Evolutionary conservation across 805 yeast species (phyloP), one percentile per base, ranked within the genome.

Genomic region (Maudiozyma turicensis): DNA sequence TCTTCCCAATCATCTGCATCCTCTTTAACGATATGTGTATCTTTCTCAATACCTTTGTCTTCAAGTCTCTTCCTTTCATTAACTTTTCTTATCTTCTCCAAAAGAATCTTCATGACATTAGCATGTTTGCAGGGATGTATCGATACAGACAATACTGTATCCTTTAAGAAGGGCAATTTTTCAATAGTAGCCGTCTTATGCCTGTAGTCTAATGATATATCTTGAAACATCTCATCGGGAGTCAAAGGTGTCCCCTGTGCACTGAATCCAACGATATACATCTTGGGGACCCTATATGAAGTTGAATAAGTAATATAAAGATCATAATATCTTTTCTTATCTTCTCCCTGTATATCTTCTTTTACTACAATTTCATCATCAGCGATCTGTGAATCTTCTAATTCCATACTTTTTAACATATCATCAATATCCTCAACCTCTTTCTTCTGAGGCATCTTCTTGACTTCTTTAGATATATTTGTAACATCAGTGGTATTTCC

Each of bases 61-160:
- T 79, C 72, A 8, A 74, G 75, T 38, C 72, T 55, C 58, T 62
- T 54, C 57, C 66, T 35, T 57, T 61, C 62, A 49, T 72, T 70
- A 10, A 77, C 79, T n/a, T 68, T 60, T 32, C 78, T 78, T 1
- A 95, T 88, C 52, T 82, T 73, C 50, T 80, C 84, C 76, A 93
- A 80, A 53, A 93, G 71, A 42, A 89, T 84, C 58, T 80, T 82
- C 99, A 93, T 93, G 20, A 93, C 99, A 39, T 84, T 80, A 1
- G 98, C 90, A 65, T 93, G 99, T 56, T 84, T 82, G 64, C 99
- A 93, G 1, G 99, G 99, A 64, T 93, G 99, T 46, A 93, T 91
- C 7, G 96, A 86, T 6, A 93, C 89, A 0, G 86, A 74, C 2
- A 65, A 57, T 9, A 59, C 52, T 0, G 93, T 84, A 60, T 82